phyloP scores from a whole-genome alignment of 2,329 filamentous ascomycete genomes.

The Cladophialophora yegresii region DNA sequence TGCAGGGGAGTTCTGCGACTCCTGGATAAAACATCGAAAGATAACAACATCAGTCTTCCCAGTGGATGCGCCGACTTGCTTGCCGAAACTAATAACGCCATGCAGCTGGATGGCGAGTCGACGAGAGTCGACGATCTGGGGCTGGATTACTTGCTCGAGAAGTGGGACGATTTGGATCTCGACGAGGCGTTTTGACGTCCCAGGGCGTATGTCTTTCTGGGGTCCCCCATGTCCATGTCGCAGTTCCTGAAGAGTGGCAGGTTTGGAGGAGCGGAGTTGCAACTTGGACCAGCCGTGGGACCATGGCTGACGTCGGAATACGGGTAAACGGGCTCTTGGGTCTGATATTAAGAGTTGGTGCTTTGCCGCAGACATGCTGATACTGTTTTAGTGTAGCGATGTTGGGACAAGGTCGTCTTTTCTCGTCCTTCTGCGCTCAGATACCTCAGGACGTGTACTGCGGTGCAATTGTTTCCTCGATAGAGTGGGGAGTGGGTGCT shows the following conservation, averaged over 20 bases:
- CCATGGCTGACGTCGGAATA: background rate
- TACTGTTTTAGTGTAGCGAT: background rate
- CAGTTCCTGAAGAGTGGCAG: background rate
- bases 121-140: slow-evolving; percentile 25
- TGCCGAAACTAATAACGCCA: slow-evolving; percentile 26
- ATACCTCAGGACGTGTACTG: background rate
- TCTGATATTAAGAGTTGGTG: background rate
- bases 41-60: slow-evolving; percentile 36
- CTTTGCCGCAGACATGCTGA: background rate
- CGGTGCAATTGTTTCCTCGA: background rate
- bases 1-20: slow-evolving; percentile 39
- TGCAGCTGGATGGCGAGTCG: slow-evolving; percentile 31
- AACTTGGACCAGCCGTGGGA: background rate
- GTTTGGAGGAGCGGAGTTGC: background rate
- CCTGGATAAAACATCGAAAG: slow-evolving; percentile 38
- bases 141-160: slow-evolving; percentile 39
- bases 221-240: background rate
- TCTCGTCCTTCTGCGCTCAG: background rate
- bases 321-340: background rate
- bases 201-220: background rate
- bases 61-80: slow-evolving; percentile 15
- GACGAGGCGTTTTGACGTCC: slow-evolving; percentile 9
- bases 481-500: background rate
- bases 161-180: slow-evolving; percentile 38
- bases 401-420: background rate